Evolutionary conservation across 768 basidiomycete genomes (phyloP).

Genomic region (Pulveroboletus ravenelii): DNA sequence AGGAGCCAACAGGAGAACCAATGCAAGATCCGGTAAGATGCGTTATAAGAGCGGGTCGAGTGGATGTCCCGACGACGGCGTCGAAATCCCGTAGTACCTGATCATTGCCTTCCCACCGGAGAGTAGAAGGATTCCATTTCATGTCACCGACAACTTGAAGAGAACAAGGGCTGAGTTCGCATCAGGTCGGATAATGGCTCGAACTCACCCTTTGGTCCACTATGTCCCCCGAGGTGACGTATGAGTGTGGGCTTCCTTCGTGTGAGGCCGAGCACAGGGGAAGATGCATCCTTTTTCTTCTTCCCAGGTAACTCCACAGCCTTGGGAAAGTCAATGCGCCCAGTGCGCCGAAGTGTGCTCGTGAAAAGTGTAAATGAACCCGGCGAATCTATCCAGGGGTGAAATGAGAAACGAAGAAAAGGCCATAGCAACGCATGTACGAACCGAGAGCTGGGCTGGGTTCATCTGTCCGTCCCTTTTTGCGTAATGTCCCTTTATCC

Average conservation of each 20-base stretch:
- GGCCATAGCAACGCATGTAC: conserved; percentile 15
- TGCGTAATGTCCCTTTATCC: conserved; percentile 56
- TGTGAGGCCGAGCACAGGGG: conserved; percentile 42
- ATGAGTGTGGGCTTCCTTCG: conserved; percentile 83
- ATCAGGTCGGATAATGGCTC: neutral
- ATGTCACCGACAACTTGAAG: conserved; percentile 85
- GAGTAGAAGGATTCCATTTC: conserved; percentile 89
- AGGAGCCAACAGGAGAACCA: conserved; percentile 70
- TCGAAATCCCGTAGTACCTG: conserved; percentile 89
- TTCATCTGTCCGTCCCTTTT: conserved; percentile 49
- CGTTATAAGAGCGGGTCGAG: conserved; percentile 92
- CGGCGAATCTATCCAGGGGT: conserved; percentile 15
- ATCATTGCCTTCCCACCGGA: conserved; percentile 98
- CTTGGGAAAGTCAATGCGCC: conserved; percentile 53
- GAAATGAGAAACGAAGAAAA: neutral
- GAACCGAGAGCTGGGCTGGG: conserved; percentile 38
- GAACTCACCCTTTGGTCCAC: conserved; percentile 66
- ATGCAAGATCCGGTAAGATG: conserved; percentile 87
- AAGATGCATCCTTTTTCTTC: conserved; percentile 51
- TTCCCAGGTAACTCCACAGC: conserved; percentile 37
- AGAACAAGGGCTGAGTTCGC: conserved; percentile 13
- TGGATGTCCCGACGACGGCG: conserved; percentile 67
- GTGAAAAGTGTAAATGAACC: conserved; percentile 39
- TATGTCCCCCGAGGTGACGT: conserved; percentile 68
- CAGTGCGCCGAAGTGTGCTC: conserved; percentile 54